phyloP scores from a whole-genome alignment of 495 filamentous ascomycete species.

The Xylaria curta region DNA sequence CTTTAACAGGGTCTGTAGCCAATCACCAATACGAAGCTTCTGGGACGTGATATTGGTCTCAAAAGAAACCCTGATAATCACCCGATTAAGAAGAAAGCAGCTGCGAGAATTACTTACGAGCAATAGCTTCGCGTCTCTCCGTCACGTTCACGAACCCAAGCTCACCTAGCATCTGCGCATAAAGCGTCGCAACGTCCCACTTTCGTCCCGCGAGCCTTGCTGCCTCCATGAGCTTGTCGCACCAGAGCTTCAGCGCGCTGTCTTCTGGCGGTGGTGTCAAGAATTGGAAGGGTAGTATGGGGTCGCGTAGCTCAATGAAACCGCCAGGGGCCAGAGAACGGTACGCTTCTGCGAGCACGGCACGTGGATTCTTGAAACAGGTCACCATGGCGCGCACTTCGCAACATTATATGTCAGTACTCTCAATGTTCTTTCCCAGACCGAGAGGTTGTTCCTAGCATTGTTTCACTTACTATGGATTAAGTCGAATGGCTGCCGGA shows the following conservation, averaged over 20 bases:
- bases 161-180: conserved; percentile 29
- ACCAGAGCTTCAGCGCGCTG: conserved; percentile 30
- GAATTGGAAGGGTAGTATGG: conserved; percentile 27
- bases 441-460: neutral
- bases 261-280: conserved; percentile 30
- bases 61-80: neutral
- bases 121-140: conserved; percentile 29
- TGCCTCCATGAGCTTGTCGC: conserved; percentile 30
- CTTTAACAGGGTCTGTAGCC: neutral
- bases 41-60: neutral
- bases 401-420: neutral
- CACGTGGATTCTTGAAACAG: conserved; percentile 51
- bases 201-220: conserved; percentile 24
- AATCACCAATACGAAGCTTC: neutral
- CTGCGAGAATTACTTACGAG: neutral
- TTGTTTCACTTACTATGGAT: conserved; percentile 46
- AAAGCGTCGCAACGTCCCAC: conserved; percentile 28
- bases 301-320: conserved; percentile 51
- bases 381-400: conserved; percentile 52
- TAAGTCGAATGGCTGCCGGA: conserved; percentile 56
- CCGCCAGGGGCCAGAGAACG: conserved; percentile 55
- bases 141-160: conserved; percentile 33
- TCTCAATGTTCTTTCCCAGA: no score
- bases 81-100: neutral
- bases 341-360: conserved; percentile 53